These are phyloP conservation scores for Mortierella sp. DNA, from an alignment of 371 early-diverging fungal genomes.

Conservation along the genomic window DNA sequence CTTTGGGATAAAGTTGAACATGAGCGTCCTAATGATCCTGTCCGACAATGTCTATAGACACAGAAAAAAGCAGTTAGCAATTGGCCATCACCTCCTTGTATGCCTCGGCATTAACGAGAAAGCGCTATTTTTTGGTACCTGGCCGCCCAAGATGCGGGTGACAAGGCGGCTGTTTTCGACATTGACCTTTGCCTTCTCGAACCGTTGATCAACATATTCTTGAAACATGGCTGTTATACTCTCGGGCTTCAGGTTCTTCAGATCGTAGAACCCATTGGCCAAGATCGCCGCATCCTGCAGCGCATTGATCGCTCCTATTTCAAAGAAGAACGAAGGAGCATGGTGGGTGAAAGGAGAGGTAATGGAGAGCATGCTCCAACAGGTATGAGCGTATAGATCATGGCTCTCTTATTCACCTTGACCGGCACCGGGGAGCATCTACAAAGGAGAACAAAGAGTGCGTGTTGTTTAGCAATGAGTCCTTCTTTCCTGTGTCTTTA, in stretches of 20 bases:
- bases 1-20: neutral
- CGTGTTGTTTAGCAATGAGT: neutral
- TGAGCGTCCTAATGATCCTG: neutral
- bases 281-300: conserved; percentile 11
- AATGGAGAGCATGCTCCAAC: too few relatives aligned
- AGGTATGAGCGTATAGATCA: neutral
- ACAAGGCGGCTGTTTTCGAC: neutral
- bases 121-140: neutral
- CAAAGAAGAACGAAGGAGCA: neutral
- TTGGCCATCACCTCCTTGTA: too few relatives aligned
- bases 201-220: neutral
- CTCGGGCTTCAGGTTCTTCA: neutral
- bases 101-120: neutral
- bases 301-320: conserved; percentile 8
- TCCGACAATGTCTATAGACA: neutral
- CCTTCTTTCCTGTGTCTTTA: neutral
- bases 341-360: neutral
- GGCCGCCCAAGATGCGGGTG: neutral
- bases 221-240: neutral
- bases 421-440: neutral
- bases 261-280: conserved; percentile 11
- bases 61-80: neutral
- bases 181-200: neutral
- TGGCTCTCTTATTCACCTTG: neutral
- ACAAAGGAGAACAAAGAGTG: neutral